Evolutionary conservation across 1,284 basidiomycete species (phyloP).

Genomic region (Tausonia pullulans): DNA sequence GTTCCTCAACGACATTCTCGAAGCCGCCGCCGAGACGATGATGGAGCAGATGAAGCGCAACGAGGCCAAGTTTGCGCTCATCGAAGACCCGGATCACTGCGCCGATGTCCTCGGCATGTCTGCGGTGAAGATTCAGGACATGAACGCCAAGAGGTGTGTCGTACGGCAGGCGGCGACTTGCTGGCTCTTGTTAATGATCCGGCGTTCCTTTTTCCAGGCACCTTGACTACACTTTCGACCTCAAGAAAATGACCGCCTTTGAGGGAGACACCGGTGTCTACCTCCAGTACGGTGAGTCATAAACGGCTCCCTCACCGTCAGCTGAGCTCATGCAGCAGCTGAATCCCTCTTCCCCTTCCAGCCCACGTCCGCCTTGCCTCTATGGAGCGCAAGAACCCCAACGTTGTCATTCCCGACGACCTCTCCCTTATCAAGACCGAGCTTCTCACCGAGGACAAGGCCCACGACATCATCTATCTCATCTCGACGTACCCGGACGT

Average conservation of each 20-base stretch:
- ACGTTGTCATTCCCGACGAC: conserved; percentile 56
- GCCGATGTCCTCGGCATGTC: conserved; percentile 84
- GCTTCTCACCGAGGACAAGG: conserved; percentile 59
- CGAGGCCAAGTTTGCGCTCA: conserved; percentile 78
- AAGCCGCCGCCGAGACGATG: conserved; percentile 83
- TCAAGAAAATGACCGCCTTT: conserved; percentile 89
- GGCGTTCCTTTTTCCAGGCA: conserved; percentile 45
- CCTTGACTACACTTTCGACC: conserved; percentile 94
- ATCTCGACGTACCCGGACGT: conserved; percentile 85
- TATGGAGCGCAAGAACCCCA: conserved; percentile 85
- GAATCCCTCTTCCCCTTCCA: too few relatives aligned
- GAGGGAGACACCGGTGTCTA: conserved; percentile 93
- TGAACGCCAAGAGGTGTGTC: conserved; percentile 76
- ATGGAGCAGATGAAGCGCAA: conserved; percentile 95
- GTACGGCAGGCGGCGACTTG: background rate
- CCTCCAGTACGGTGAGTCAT: conserved; percentile 60
- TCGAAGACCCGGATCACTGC: conserved; percentile 77
- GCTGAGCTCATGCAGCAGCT: too few relatives aligned
- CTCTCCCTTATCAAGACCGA: conserved; percentile 57
- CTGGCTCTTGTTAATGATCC: background rate
- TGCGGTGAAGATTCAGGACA: conserved; percentile 97
- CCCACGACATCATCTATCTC: conserved; percentile 76
- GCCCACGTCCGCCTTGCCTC: conserved; percentile 86
- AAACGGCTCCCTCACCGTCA: too few relatives aligned
- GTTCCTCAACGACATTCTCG: conserved; percentile 90